Base-by-base conservation (phyloP, 2,329 filamentous ascomycete species). In the Calonectria montana region DNA sequence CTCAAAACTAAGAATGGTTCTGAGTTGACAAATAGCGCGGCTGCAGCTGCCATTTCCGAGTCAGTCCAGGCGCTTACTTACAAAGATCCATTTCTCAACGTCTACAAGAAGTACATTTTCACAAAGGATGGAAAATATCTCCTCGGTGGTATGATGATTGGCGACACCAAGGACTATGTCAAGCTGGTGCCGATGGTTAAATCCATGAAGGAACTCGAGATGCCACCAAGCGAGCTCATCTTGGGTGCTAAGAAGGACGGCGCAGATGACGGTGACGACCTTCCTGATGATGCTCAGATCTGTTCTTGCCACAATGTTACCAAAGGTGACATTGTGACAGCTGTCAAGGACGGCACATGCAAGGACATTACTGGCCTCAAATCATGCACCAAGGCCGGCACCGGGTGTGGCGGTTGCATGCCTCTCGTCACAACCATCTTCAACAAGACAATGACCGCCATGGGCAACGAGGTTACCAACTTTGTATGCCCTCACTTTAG, bases 71-170 rank as follows among this genome's bases (percentile, higher is more conserved):
- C 95, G 0, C 85, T 98, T 48, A 96, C 93, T 0, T 98, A 97
- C 85, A 95, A 93, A 73, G 95, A 98, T 79, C 95, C 95, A 0
- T 98, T 98, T 80, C 89, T 92, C 68, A 92, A 94, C 59, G 91
- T 98, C 1, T 98, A 98, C 86, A 98, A 98, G 83, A 98, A 98
- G 81, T 98, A 97, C 82, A 86, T 98, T 13, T 98, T 98, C 80
- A 97, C 95, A 0, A 86, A 92, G 80, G 96, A 98, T 80, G 95
- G 95, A 29, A 97, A 97, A 81, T 96, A 96, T 78, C 86, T 98
- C 1, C 90, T 98, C 0, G 95, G 95, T n/a, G 96, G 95, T 4
- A 98, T 98, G 94, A 97, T 98, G 94, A 97, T 98, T 73, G 96
- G 95, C 45, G 95, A 98, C 79, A 97, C 94, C 0, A 93, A 90